Evolutionary conservation across 805 yeast genomes (phyloP).

Genomic region (Metschnikowia dekortorum): DNA sequence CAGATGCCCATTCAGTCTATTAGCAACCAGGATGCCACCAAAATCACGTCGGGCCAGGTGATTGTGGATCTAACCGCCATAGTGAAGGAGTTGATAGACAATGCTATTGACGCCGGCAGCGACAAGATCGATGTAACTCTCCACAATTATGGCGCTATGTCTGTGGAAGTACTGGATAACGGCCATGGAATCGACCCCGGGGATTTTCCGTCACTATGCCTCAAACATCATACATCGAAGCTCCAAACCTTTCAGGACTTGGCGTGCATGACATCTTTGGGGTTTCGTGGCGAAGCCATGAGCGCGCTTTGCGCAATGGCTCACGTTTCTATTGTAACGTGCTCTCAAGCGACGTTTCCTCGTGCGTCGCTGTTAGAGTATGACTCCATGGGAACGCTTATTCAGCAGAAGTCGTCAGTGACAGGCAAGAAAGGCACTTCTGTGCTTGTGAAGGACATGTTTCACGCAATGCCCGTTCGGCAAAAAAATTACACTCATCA

Average conservation of each 20-base stretch:
- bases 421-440: conserved; percentile 66
- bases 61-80: conserved; percentile 73
- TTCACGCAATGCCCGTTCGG: conserved; percentile 75
- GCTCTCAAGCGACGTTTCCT: conserved; percentile 47
- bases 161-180: conserved; percentile 64
- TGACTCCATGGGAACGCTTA: conserved; percentile 51
- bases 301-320: conserved; percentile 60
- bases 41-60: conserved; percentile 90
- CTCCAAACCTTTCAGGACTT: conserved; percentile 54
- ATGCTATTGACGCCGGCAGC: conserved; percentile 76
- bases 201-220: conserved; percentile 52
- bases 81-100: conserved; percentile 83
- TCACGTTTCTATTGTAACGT: conserved; percentile 46
- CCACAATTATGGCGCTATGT: conserved; percentile 67
- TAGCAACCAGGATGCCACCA: conserved; percentile 54
- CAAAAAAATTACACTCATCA: conserved; percentile 67
- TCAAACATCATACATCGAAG: conserved; percentile 68
- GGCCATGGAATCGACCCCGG: conserved; percentile 57
- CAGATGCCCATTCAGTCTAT: conserved; percentile 20
- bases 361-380: conserved; percentile 54
- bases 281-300: conserved; percentile 81
- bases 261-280: conserved; percentile 48
- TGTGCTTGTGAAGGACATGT: conserved; percentile 54
- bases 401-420: conserved; percentile 30
- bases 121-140: conserved; percentile 63